A percentile compares a stretch with the other conserved stretches of the same genome.
These are phyloP conservation scores for Chondrostereum purpureum DNA, from an alignment of 1,284 basidiomycete species.

Conservation along the genomic window DNA sequence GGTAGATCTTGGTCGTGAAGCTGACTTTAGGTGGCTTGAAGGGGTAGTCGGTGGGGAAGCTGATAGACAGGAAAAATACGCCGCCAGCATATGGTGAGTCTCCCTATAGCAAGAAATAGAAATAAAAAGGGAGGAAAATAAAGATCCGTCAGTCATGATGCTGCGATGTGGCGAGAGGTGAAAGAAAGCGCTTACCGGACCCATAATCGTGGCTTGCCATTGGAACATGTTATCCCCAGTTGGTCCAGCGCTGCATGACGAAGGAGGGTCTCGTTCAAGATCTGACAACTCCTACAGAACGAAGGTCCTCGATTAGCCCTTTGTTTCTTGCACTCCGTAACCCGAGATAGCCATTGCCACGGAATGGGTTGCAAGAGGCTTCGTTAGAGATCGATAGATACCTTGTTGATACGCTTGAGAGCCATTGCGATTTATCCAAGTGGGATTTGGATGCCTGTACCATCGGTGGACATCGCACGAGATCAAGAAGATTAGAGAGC, in stretches of 20 bases:
- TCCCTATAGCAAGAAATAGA: constrained; percentile 43
- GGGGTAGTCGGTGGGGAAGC: constrained; percentile 93
- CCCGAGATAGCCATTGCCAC: too few relatives aligned
- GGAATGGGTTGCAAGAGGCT: too few relatives aligned
- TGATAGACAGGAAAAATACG: constrained; percentile 94
- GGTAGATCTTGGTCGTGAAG: constrained; percentile 89
- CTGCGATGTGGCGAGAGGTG: constrained; percentile 11
- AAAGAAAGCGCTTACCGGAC: constrained; percentile 76
- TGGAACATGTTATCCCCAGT: constrained; percentile 96
- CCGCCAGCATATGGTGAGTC: constrained; percentile 95
- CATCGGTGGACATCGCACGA: constrained; percentile 34
- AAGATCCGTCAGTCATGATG: constrained; percentile 16
- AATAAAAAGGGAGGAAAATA: too few relatives aligned
- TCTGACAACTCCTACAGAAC: constrained; percentile 84
- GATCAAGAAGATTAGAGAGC: constrained; percentile 16
- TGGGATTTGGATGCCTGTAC: constrained; percentile 23
- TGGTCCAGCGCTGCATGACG: constrained; percentile 94
- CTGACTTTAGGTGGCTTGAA: constrained; percentile 99
- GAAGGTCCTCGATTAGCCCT: too few relatives aligned
- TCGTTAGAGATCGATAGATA: constrained; percentile 29
- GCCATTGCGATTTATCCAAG: constrained; percentile 58
- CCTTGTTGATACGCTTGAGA: constrained; percentile 99
- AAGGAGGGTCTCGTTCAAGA: constrained; percentile 95
- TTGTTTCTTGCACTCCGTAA: too few relatives aligned
- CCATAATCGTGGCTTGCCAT: constrained; percentile 98